A percentile compares a stretch with the other conserved stretches of the same genome.
Conservation (phyloP, 2,329 filamentous ascomycete genomes). For the Macroventuria anomochaeta region DNA sequence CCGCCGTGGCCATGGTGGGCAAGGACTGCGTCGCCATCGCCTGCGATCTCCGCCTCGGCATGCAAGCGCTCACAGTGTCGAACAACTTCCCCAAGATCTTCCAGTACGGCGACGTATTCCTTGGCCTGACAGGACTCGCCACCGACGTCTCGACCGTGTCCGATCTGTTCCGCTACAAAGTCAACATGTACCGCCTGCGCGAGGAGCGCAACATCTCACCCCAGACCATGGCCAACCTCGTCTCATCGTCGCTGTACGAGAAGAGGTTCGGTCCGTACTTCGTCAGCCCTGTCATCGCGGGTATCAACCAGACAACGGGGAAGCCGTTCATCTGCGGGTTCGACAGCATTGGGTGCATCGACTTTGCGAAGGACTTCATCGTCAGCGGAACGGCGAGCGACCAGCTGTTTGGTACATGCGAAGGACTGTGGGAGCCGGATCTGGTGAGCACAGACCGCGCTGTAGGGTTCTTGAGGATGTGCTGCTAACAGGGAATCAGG, state of each 20-base stretch:
- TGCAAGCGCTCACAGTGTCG: conserved; percentile 94
- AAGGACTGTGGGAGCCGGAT: conserved; percentile 97
- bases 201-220: conserved; percentile 97
- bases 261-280: conserved; percentile 96
- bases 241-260: conserved; percentile 87
- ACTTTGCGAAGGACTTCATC: conserved; percentile 99
- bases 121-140: conserved; percentile 93
- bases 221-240: conserved; percentile 94
- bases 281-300: conserved; percentile 91
- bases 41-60: conserved; percentile 95
- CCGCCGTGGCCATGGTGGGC: conserved; percentile 98
- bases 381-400: conserved; percentile 95
- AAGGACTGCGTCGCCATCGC: conserved; percentile 99
- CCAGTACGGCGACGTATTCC: conserved; percentile 92
- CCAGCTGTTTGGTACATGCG: conserved; percentile 98
- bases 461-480: not conserved
- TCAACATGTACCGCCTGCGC: conserved; percentile 99
- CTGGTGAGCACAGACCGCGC: conserved; percentile 64
- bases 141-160: conserved; percentile 94
- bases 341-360: conserved; percentile 98
- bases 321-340: conserved; percentile 99
- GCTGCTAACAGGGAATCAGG: conserved; percentile 56
- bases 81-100: conserved; percentile 99
- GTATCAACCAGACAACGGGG: conserved; percentile 90
- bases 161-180: conserved; percentile 99